Evolutionary conservation across 2,329 filamentous ascomycete species (phyloP).

Genomic region (Hymenoscyphus repandus): DNA sequence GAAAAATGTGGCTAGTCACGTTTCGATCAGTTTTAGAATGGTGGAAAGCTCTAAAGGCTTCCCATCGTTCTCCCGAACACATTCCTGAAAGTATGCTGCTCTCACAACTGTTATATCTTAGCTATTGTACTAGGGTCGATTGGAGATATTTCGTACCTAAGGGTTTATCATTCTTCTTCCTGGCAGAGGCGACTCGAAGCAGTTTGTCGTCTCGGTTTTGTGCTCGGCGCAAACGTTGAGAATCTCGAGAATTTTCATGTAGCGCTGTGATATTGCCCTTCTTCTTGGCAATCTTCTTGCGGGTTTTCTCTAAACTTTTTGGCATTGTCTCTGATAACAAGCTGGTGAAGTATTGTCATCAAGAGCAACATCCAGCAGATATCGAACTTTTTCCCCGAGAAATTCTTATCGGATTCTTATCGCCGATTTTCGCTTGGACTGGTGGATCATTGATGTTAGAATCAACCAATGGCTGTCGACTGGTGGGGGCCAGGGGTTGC

Average conservation of each 20-base stretch:
- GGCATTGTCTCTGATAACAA: constrained; percentile 54
- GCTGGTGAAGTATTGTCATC: constrained; percentile 1
- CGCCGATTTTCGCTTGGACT: constrained; percentile 5
- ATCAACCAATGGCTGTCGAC: constrained; percentile 11
- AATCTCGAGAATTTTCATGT: constrained; percentile 85
- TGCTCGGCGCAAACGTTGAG: constrained; percentile 73
- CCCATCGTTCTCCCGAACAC: constrained; percentile 46
- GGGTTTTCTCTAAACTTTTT: constrained; percentile 72
- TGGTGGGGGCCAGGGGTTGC: neutral
- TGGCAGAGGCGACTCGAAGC: constrained; percentile 61
- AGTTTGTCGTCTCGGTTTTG: constrained; percentile 78
- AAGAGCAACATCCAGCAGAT: neutral
- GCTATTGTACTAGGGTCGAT: neutral
- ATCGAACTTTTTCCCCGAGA: constrained; percentile 4
- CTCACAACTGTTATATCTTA: constrained; percentile 51
- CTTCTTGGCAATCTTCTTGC: constrained; percentile 89
- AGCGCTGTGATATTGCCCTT: constrained; percentile 67
- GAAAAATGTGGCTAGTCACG: constrained; percentile 45
- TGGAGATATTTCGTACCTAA: constrained; percentile 51
- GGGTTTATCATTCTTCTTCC: constrained; percentile 69
- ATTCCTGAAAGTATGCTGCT: constrained; percentile 67
- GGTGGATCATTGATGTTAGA: neutral
- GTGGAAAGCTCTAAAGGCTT: constrained; percentile 48
- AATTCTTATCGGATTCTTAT: constrained; percentile 23
- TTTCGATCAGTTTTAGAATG: constrained; percentile 56